phyloP scores from a whole-genome alignment of 306 rosid genomes.

The Quercus bicolor region DNA sequence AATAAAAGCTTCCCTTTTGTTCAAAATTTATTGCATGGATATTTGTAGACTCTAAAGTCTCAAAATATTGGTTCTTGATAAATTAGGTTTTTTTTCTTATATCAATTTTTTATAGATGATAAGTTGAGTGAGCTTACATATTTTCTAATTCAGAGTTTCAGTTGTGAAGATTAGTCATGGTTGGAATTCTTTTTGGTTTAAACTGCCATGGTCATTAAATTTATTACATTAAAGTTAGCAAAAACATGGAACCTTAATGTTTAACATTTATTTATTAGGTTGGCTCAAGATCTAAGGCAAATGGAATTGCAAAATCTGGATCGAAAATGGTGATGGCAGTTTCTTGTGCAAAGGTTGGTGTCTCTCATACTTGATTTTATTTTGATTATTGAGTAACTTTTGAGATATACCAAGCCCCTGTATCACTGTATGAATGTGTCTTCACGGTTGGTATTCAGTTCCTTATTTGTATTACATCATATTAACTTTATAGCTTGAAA shows the following conservation, averaged over 20 bases:
- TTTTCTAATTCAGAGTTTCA: neutral
- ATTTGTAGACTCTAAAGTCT: too few species aligned
- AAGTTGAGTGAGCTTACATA: neutral
- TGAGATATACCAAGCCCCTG: neutral
- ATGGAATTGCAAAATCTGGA: constrained; percentile 91
- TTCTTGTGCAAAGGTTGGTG: constrained; percentile 88
- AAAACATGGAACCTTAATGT: constrained; percentile 15
- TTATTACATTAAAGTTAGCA: neutral
- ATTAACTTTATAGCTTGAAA: neutral
- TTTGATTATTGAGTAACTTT: neutral
- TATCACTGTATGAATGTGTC: neutral
- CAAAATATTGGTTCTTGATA: constrained; percentile 1
- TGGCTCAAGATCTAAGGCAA: constrained; percentile 93
- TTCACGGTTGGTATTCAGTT: neutral
- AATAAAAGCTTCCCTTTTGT: neutral
- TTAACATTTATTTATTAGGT: constrained; percentile 47
- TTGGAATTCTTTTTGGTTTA: neutral
- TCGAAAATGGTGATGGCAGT: constrained; percentile 99
- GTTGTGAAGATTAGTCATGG: neutral
- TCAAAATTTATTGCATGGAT: constrained; percentile 5
- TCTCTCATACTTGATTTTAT: neutral
- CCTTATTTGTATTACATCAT: neutral
- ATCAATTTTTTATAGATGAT: neutral
- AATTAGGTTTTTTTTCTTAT: neutral
- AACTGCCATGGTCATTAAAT: neutral